Percentiles rank a stretch among this genome's conserved stretches.
phyloP scores from a whole-genome alignment of 129 eudicot genomes.

The Lactuca saligna region DNA sequence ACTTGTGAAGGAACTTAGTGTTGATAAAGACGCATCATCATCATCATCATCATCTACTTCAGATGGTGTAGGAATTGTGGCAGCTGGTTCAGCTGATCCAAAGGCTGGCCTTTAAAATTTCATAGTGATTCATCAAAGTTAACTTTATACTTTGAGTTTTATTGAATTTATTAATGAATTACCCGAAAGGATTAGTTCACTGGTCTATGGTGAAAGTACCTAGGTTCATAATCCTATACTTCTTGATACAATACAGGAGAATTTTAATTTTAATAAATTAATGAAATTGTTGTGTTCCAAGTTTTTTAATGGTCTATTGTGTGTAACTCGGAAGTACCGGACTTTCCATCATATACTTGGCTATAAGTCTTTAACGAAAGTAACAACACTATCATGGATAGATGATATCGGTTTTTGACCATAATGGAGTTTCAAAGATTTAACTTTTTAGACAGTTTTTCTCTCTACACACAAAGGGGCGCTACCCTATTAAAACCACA shows the following conservation, averaged over 20 bases:
- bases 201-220: not conserved
- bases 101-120: slow-evolving; percentile 66
- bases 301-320: too few species aligned
- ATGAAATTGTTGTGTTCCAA: too few species aligned
- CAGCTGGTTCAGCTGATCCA: slow-evolving; percentile 86
- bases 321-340: too few species aligned
- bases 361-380: too few species aligned
- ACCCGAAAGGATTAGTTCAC: not conserved
- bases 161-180: not conserved
- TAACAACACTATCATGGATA: too few species aligned
- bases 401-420: too few species aligned
- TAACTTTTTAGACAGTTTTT: too few species aligned
- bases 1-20: slow-evolving; percentile 54
- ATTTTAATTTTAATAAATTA: too few species aligned
- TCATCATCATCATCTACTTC: slow-evolving; percentile 20
- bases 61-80: slow-evolving; percentile 85
- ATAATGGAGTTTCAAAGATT: too few species aligned
- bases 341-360: too few species aligned
- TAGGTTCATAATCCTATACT: not conserved
- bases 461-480: too few species aligned
- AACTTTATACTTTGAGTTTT: not conserved
- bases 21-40: slow-evolving; percentile 34
- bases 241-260: not conserved
- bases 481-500: too few species aligned
- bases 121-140: not conserved